Evolutionary conservation across 805 yeast species (phyloP).

Genomic region (Metschnikowia koreensis): DNA sequence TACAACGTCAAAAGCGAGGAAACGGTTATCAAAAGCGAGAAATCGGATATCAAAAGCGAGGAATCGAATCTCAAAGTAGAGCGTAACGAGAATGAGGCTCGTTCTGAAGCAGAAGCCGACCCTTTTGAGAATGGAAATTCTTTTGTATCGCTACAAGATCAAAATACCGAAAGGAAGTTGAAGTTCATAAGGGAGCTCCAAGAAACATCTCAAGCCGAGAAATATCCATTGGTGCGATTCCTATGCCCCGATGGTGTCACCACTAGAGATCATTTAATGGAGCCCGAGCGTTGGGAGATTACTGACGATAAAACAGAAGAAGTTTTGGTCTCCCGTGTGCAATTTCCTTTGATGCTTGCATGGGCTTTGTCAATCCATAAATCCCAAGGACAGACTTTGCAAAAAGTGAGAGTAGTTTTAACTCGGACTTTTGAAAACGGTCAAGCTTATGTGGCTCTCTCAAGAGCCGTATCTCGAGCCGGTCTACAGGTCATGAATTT

Average conservation of each 20-base stretch:
- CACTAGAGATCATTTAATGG: constrained; percentile 71
- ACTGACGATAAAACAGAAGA: constrained; percentile 67
- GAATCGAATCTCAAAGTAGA: not conserved
- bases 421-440: constrained; percentile 72
- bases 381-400: constrained; percentile 81
- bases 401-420: constrained; percentile 66
- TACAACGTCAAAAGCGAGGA: not conserved
- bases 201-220: constrained; percentile 43
- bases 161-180: constrained; percentile 48
- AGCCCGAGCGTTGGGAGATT: constrained; percentile 77
- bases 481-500: constrained; percentile 21
- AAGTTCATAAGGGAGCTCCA: constrained; percentile 43
- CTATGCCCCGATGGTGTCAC: constrained; percentile 63
- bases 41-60: not conserved
- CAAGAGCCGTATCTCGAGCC: constrained; percentile 53
- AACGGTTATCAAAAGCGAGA: not conserved
- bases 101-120: not conserved
- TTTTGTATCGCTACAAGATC: not conserved
- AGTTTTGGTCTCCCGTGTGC: constrained; percentile 50
- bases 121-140: not conserved
- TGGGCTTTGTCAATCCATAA: constrained; percentile 87
- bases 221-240: constrained; percentile 77
- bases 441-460: constrained; percentile 79
- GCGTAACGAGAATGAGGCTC: not conserved
- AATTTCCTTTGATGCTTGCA: constrained; percentile 67